Percentiles rank a stretch among this genome's conserved stretches.
Evolutionary conservation across 768 basidiomycete species (phyloP).

Genomic region (Amanita thiersii): DNA sequence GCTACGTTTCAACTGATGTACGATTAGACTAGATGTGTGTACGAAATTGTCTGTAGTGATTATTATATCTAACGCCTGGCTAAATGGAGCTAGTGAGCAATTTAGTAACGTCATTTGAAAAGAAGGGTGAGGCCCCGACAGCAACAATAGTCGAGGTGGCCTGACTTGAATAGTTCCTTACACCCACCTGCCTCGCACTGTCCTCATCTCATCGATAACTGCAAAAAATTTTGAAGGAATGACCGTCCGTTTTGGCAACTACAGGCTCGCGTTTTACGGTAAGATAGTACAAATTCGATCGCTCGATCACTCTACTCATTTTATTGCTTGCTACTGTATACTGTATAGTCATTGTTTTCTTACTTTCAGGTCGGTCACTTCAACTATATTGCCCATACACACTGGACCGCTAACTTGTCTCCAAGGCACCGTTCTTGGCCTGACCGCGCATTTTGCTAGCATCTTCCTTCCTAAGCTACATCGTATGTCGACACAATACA

Average conservation of each 20-base stretch:
- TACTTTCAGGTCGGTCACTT: conserved; percentile 31
- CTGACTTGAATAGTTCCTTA: conserved; percentile 19
- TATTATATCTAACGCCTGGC: too few species aligned
- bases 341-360: conserved; percentile 31
- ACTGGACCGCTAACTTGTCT: conserved; percentile 1
- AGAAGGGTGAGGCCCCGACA: too few species aligned
- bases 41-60: too few species aligned
- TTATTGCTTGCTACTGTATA: background rate
- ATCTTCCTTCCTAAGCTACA: conserved; percentile 60
- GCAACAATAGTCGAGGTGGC: conserved; percentile 23
- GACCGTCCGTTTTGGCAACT: conserved; percentile 54
- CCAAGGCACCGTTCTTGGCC: conserved; percentile 51
- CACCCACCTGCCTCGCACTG: background rate
- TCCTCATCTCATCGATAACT: background rate
- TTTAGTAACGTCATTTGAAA: too few species aligned
- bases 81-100: too few species aligned
- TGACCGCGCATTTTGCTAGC: conserved; percentile 58
- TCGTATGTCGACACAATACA: conserved; percentile 32
- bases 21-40: too few species aligned
- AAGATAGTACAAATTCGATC: conserved; percentile 13
- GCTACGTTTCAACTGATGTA: too few species aligned
- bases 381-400: background rate
- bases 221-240: conserved; percentile 25
- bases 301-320: conserved; percentile 3
- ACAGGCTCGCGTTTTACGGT: conserved; percentile 47